These are phyloP conservation scores for Brasenia schreberi DNA, from an alignment of 164 flowering plant species.

Conservation along the genomic window DNA sequence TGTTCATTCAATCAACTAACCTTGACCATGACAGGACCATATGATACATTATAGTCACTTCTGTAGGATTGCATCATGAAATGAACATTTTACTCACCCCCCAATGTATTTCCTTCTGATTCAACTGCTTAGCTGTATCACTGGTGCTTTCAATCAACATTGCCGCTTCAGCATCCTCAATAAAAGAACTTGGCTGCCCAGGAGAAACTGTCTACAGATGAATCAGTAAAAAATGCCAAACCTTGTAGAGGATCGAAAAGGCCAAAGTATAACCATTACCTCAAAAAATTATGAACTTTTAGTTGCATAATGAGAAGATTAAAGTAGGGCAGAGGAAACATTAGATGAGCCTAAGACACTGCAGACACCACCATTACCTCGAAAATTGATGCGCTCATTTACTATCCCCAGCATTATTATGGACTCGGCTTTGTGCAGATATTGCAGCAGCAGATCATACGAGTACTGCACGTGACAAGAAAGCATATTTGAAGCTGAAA, in stretches of 20 bases:
- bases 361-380: constrained; percentile 27
- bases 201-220: constrained; percentile 53
- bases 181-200: constrained; percentile 77
- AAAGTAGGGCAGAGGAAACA: not conserved
- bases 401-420: constrained; percentile 76
- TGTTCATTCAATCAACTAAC: no score
- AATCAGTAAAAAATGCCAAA: not conserved
- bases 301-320: not conserved
- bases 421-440: constrained; percentile 73
- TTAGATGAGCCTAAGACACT: not conserved
- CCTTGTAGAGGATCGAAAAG: not conserved
- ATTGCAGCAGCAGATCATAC: constrained; percentile 79
- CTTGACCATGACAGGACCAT: no score
- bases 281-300: no score
- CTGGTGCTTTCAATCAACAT: constrained; percentile 58
- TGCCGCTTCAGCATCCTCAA: constrained; percentile 78
- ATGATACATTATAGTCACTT: no score
- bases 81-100: constrained; percentile 48
- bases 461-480: constrained; percentile 46
- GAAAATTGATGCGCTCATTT: constrained; percentile 88
- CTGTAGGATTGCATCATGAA: no score
- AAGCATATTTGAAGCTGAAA: not conserved
- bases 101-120: constrained; percentile 93
- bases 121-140: constrained; percentile 66
- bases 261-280: no score